Evolutionary conservation across 225 moss, liverwort and hornwort species (phyloP).

Genomic region (Rhytidiadelphus loreus): DNA sequence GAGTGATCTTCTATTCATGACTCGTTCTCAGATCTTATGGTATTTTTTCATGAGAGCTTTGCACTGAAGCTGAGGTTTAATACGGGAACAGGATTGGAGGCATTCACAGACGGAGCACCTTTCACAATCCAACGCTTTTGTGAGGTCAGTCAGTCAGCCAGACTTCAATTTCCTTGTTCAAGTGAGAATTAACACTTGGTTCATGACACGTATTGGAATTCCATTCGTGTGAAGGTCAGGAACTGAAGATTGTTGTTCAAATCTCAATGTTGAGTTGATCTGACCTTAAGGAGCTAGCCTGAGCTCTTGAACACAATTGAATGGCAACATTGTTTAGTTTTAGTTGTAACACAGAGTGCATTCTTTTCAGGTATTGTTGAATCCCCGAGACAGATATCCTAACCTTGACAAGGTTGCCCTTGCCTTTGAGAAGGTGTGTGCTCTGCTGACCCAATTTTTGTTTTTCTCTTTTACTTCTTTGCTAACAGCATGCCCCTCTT

Average conservation of each 20-base stretch:
- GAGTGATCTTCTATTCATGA: not conserved
- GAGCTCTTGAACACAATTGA: not conserved
- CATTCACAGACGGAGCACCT: conserved; percentile 71
- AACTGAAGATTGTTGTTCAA: not conserved
- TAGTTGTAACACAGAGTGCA: not conserved
- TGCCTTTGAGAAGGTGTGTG: conserved; percentile 81
- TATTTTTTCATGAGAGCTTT: not conserved
- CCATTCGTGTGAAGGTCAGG: not conserved
- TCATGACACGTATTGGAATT: not conserved
- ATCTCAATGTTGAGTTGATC: not conserved
- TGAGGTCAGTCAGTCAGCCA: conserved; percentile 29
- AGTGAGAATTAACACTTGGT: not conserved
- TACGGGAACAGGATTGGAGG: conserved; percentile 37
- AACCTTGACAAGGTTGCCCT: conserved; percentile 88
- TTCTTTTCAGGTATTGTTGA: conserved; percentile 52
- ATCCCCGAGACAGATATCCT: conserved; percentile 74
- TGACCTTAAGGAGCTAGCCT: not conserved
- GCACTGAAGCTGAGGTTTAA: not conserved
- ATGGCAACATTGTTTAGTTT: not conserved
- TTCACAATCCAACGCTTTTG: conserved; percentile 86
- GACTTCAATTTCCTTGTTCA: not conserved
- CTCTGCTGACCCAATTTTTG: not conserved
- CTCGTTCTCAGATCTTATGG: not conserved
- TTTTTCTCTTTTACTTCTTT: not conserved
- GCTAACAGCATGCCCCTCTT: not conserved